Percentiles rank a stretch among this genome's conserved stretches.
Conservation (phyloP, 2,329 filamentous ascomycete genomes). For the Helotiales sp. region DNA sequence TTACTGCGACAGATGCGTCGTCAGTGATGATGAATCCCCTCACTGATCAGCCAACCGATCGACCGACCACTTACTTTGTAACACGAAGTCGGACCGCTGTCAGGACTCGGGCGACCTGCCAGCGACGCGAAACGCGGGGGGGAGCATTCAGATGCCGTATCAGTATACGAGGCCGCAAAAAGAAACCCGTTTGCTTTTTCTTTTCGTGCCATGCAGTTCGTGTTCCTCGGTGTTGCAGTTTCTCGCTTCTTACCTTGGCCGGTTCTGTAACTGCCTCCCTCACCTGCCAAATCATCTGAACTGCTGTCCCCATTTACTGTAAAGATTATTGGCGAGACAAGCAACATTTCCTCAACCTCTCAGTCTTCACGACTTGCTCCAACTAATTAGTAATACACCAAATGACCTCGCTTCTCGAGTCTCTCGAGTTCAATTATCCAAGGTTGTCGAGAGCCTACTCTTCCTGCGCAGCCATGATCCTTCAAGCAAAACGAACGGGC, state of each 20-base stretch:
- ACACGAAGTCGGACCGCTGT: not conserved
- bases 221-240: not conserved
- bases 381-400: not conserved
- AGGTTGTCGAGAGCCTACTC: not conserved
- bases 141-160: no score
- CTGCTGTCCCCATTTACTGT: not conserved
- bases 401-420: not conserved
- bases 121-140: no score
- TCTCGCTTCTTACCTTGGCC: not conserved
- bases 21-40: conserved; percentile 13
- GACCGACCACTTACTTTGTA: not conserved
- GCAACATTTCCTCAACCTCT: not conserved
- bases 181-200: not conserved
- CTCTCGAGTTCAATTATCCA: no score
- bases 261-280: not conserved
- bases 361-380: not conserved
- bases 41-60: not conserved
- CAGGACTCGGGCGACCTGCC: not conserved
- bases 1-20: not conserved
- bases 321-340: not conserved
- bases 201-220: not conserved
- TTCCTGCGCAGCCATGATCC: not conserved
- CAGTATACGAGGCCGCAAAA: not conserved
- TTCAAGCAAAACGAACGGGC: not conserved
- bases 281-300: not conserved